These are phyloP conservation scores for Galeopsis tetrahit DNA, from an alignment of 257 asterid species.

Conservation along the genomic window DNA sequence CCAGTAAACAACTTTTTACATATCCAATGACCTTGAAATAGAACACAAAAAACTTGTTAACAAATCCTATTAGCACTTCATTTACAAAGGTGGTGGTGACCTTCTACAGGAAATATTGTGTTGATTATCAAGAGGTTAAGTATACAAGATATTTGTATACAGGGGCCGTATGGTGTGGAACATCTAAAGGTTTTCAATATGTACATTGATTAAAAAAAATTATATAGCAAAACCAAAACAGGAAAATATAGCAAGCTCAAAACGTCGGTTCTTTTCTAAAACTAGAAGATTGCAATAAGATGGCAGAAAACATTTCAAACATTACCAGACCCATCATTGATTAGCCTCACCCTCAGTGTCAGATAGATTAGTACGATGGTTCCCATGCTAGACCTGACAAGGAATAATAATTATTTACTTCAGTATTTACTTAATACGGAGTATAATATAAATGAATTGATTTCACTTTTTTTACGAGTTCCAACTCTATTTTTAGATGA, in stretches of 20 bases:
- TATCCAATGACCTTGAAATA: not conserved
- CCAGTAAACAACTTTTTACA: too few relatives aligned
- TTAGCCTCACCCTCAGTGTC: constrained; percentile 79
- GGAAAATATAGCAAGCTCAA: constrained; percentile 14
- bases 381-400: constrained; percentile 85
- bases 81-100: not conserved
- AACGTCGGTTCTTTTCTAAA: constrained; percentile 12
- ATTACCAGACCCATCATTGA: constrained; percentile 56
- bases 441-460: too few relatives aligned
- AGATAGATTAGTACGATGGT: constrained; percentile 84
- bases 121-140: constrained; percentile 3
- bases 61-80: not conserved
- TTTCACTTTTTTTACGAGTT: too few relatives aligned
- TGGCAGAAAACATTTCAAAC: constrained; percentile 39
- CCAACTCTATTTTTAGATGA: too few relatives aligned
- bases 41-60: not conserved
- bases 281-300: constrained; percentile 27
- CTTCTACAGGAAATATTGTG: not conserved
- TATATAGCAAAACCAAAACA: constrained; percentile 13
- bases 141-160: constrained; percentile 32
- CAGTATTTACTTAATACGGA: too few relatives aligned
- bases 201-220: constrained; percentile 42
- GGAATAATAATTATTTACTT: not conserved
- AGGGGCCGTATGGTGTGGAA: constrained; percentile 14
- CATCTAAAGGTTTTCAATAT: constrained; percentile 37